Conservation (phyloP, 805 yeast species). For the Candida railenensis region DNA sequence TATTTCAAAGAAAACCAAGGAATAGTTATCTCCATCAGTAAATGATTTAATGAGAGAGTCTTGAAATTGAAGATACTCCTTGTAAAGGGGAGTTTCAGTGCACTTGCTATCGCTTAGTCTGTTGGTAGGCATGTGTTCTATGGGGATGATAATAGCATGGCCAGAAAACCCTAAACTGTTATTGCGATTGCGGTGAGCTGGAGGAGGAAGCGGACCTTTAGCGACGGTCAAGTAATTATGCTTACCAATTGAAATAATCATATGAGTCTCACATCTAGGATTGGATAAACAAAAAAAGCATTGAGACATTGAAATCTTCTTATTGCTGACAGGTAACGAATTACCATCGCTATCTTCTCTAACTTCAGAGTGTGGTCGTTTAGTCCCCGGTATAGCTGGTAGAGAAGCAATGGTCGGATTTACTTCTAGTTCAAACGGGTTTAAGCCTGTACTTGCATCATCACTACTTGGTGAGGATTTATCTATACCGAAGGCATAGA, state of each 20-base stretch:
- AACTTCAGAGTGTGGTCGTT: conserved; percentile 12
- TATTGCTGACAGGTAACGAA: too few species aligned
- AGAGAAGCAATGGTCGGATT: conserved; percentile 3
- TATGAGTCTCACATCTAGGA: conserved; percentile 72
- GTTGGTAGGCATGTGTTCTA: conserved; percentile 60
- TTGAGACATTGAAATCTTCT: conserved; percentile 52
- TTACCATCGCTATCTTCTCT: conserved; percentile 5
- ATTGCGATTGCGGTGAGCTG: not conserved
- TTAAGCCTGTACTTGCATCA: conserved; percentile 10
- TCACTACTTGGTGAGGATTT: conserved; percentile 17
- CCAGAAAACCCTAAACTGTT: conserved; percentile 54
- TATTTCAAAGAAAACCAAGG: conserved; percentile 68
- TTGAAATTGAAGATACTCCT: conserved; percentile 51
- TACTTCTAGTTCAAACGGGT: not conserved
- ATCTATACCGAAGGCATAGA: conserved; percentile 59
- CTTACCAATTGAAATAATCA: conserved; percentile 75
- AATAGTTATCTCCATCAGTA: conserved; percentile 35
- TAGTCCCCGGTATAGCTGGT: conserved; percentile 1
- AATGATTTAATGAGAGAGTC: conserved; percentile 51
- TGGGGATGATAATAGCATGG: conserved; percentile 78
- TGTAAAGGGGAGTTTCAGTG: conserved; percentile 23
- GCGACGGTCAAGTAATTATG: conserved; percentile 71
- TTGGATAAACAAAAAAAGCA: conserved; percentile 87
- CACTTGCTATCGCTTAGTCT: conserved; percentile 20
- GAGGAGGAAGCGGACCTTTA: conserved; percentile 66